Evolutionary conservation across 1,284 basidiomycete species (phyloP).

Genomic region (Ceratobasidium sp.): DNA sequence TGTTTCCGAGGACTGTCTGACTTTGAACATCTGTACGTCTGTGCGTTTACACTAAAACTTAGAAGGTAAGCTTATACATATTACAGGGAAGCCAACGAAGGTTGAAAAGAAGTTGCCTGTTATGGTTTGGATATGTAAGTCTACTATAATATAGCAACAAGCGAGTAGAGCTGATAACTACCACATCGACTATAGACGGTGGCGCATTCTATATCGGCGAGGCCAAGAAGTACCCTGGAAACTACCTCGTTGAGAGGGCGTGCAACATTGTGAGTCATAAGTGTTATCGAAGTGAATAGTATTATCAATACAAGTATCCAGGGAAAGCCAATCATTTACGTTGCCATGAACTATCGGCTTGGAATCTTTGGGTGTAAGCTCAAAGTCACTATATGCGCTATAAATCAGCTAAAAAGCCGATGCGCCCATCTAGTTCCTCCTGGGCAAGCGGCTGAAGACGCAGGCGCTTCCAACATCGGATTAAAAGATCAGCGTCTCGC

Average conservation of each 20-base stretch:
- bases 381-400: not conserved
- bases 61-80: not conserved
- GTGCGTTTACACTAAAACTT: slow-evolving; percentile 39
- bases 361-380: slow-evolving; percentile 36
- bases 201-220: slow-evolving; percentile 26
- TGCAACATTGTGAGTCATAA: not conserved
- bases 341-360: slow-evolving; percentile 55
- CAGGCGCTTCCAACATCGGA: slow-evolving; percentile 53
- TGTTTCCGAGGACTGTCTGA: slow-evolving; percentile 45
- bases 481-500: slow-evolving; percentile 61
- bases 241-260: not conserved
- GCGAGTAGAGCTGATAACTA: not conserved
- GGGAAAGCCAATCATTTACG: slow-evolving; percentile 54
- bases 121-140: slow-evolving; percentile 46
- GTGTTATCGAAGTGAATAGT: not conserved
- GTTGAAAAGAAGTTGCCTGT: slow-evolving; percentile 35
- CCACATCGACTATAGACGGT: not conserved
- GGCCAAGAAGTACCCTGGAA: slow-evolving; percentile 11
- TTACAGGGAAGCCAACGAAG: slow-evolving; percentile 39
- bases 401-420: not conserved
- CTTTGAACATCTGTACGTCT: slow-evolving; percentile 43
- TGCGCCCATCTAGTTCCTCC: slow-evolving; percentile 52
- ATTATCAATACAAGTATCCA: not conserved
- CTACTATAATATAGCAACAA: not conserved
- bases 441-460: slow-evolving; percentile 52